Base-by-base conservation (phyloP, 2,329 filamentous ascomycete genomes). In the Epichloe sylvatica region DNA sequence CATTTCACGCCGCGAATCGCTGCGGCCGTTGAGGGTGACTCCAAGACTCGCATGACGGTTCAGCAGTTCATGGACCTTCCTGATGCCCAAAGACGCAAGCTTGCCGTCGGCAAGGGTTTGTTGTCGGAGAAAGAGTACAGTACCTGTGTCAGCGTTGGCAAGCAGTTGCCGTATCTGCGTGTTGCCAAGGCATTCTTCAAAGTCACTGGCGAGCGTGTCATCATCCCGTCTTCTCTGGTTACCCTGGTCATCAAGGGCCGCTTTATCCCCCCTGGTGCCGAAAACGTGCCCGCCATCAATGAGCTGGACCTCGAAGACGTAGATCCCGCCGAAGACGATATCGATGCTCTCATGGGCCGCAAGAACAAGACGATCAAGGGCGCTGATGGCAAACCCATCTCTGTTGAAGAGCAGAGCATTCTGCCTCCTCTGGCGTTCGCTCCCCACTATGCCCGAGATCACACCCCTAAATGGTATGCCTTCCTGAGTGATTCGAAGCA, bases 111-210 rank as follows among this genome's bases (percentile, higher is more conserved):
- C 55, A 73, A 81, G 50, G 75, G 73, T 39, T 81, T 91, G 39
- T 71, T 98, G 37, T 82, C 77, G 4, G 82, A 88, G 56, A 68
- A 78, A 52, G 80, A 96, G 65, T 95, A 95, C 68, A 72, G 79
- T 55, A 77, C 82, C 40, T 85, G 84, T 37, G 74, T 95, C 52
- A 69, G 70, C 44, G 84, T 96, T 33, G 90, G 89, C 30, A 80
- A 81, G 58, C 87, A 96, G 67, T 75, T 98, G 30, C 92, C 92
- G 1, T 78, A 81, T 55, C 75, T 98, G 49, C 78, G 85, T 51
- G 81, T 98, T 11, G 87, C 88, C 61, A 94, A 89, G 70, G 87
- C 89, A 7, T 98, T 95, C 70, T 98, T 98, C 80, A 98, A 98
- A 74, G 94, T 98, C 43, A 83, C 88, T 47, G 92, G 92, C 62